These are phyloP conservation scores for Xylaria cubensis DNA, from an alignment of 495 filamentous ascomycete species.

Conservation along the genomic window DNA sequence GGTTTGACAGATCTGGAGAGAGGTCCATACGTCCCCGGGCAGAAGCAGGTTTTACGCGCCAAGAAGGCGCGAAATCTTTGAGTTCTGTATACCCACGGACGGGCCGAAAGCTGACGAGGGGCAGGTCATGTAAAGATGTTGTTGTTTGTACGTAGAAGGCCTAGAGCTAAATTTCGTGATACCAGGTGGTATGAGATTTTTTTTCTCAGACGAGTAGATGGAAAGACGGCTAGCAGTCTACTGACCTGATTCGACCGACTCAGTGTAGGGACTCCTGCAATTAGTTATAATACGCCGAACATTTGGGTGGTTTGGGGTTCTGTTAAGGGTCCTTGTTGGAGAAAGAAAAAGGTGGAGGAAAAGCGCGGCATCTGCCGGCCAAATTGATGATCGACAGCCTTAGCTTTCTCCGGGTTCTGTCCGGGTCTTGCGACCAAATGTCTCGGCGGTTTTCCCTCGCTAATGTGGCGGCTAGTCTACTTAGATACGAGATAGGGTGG, in stretches of 20 bases:
- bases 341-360: neutral
- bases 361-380: neutral
- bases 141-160: neutral
- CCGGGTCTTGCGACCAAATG: slow-evolving; percentile 21
- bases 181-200: neutral
- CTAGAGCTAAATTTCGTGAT: neutral
- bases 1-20: slow-evolving; percentile 3
- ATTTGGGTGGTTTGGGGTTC: neutral
- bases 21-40: neutral
- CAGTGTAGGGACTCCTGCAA: neutral
- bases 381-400: neutral
- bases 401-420: neutral
- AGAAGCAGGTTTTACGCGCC: neutral
- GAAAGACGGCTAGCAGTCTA: neutral
- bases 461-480: neutral
- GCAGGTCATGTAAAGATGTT: neutral
- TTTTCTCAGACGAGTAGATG: neutral
- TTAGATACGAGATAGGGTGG: slow-evolving; percentile 1
- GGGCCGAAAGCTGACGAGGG: slow-evolving; percentile 1
- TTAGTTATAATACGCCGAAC: neutral
- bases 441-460: slow-evolving; percentile 15
- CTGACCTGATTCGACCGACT: neutral
- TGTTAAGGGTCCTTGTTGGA: neutral
- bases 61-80: neutral
- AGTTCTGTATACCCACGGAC: neutral